phyloP scores from a whole-genome alignment of 2,329 filamentous ascomycete genomes.

The Bertia moriformis region DNA sequence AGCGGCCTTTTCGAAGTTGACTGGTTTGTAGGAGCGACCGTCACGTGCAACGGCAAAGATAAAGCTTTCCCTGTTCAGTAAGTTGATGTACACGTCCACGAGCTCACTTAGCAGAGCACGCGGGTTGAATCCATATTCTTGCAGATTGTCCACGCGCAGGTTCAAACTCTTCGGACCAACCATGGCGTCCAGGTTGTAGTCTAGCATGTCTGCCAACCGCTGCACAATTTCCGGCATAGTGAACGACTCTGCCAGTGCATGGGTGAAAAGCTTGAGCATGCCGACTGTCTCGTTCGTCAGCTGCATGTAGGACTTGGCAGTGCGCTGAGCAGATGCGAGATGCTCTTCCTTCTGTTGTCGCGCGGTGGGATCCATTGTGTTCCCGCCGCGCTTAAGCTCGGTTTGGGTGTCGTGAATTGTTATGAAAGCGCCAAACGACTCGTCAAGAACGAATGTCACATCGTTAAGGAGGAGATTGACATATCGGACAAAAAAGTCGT shows the following conservation, averaged over 20 bases:
- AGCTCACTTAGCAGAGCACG: slow-evolving; percentile 44
- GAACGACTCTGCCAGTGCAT: slow-evolving; percentile 50
- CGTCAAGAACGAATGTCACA: slow-evolving; percentile 1
- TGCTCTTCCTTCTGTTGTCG: not conserved
- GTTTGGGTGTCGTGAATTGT: not conserved
- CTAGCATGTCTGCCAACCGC: slow-evolving; percentile 53
- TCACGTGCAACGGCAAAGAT: slow-evolving; percentile 49
- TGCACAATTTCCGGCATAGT: slow-evolving; percentile 58
- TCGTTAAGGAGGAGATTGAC: not conserved
- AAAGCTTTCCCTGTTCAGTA: slow-evolving; percentile 42
- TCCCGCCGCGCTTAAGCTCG: not conserved
- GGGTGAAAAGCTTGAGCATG: slow-evolving; percentile 56
- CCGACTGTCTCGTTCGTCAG: slow-evolving; percentile 53
- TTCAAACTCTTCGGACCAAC: slow-evolving; percentile 46
- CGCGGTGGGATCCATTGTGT: not conserved
- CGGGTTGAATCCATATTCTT: slow-evolving; percentile 51
- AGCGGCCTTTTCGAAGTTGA: slow-evolving; percentile 43
- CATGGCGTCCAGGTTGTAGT: slow-evolving; percentile 55
- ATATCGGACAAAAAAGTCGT: not conserved
- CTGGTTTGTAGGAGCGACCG: slow-evolving; percentile 50
- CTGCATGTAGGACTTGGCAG: slow-evolving; percentile 54
- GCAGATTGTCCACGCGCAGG: slow-evolving; percentile 44
- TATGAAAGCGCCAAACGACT: slow-evolving; percentile 1
- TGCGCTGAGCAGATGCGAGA: slow-evolving; percentile 14
- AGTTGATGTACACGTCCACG: slow-evolving; percentile 51